Conservation (phyloP, 768 basidiomycete genomes). For the Boletus eberwhitei region DNA sequence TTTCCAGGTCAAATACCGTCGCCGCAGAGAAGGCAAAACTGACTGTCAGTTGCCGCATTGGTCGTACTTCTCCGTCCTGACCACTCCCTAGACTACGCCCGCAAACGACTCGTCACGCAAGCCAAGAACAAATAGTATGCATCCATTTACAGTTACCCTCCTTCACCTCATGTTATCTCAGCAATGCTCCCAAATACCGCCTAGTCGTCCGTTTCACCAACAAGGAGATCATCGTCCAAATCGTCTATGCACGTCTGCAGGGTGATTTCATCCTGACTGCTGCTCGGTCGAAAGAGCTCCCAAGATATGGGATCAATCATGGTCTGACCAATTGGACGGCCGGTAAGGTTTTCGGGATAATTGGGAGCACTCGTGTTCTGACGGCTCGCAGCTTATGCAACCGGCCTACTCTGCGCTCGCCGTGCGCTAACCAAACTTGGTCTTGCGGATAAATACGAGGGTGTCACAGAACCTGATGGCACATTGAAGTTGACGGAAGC, state of each 20-base stretch:
- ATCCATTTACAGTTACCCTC: background rate
- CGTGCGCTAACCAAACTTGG: conserved; percentile 94
- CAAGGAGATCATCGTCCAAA: conserved; percentile 91
- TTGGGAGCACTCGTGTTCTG: background rate
- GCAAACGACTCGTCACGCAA: conserved; percentile 94
- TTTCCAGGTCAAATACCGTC: conserved; percentile 98
- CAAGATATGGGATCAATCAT: conserved; percentile 94
- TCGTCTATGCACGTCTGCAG: conserved; percentile 95
- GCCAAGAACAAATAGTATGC: conserved; percentile 99
- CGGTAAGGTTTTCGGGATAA: conserved; percentile 44
- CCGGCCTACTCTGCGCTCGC: conserved; percentile 91
- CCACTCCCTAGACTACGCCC: conserved; percentile 79
- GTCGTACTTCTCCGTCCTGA: conserved; percentile 5
- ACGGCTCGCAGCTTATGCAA: conserved; percentile 75
- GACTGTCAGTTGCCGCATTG: conserved; percentile 64
- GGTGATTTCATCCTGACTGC: conserved; percentile 92
- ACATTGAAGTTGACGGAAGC: conserved; percentile 78
- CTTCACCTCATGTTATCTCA: conserved; percentile 26
- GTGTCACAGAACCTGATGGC: conserved; percentile 89
- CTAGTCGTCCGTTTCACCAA: conserved; percentile 99
- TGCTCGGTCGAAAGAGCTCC: conserved; percentile 89
- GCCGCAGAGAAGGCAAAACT: conserved; percentile 97
- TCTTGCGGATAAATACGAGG: conserved; percentile 97
- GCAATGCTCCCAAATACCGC: conserved; percentile 96
- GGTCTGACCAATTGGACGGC: conserved; percentile 99